Evolutionary conservation across 148 eudicot species (phyloP).

Genomic region (Chenopodium berlandieri): DNA sequence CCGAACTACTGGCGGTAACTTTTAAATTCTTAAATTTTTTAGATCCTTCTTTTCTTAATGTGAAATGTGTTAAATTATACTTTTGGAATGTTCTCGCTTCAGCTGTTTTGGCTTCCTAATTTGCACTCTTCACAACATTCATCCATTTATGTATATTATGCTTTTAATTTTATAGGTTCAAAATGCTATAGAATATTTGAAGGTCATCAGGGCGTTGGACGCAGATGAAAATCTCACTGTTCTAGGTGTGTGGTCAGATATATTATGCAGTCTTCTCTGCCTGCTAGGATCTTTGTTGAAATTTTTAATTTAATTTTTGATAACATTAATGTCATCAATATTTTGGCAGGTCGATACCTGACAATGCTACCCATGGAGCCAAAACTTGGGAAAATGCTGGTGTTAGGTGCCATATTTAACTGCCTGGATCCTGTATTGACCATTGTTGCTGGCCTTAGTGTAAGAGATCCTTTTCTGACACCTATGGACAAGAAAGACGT

Average conservation of each 20-base stretch:
- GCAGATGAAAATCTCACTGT: slow-evolving; percentile 73
- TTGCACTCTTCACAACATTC: background rate
- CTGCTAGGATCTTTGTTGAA: background rate
- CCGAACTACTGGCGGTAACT: slow-evolving; percentile 77
- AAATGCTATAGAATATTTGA: slow-evolving; percentile 91
- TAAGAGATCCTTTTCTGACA: slow-evolving; percentile 89
- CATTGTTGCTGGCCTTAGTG: slow-evolving; percentile 90
- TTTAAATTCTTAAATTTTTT: background rate
- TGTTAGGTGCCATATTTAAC: slow-evolving; percentile 73
- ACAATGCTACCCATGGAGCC: slow-evolving; percentile 89
- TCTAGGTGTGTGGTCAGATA: slow-evolving; percentile 45
- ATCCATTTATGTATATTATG: background rate
- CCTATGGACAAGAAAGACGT: slow-evolving; percentile 97
- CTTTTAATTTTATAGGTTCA: slow-evolving; percentile 59
- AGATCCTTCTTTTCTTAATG: background rate
- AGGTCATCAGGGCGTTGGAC: slow-evolving; percentile 89
- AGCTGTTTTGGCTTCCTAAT: background rate
- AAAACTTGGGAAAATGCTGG: slow-evolving; percentile 91
- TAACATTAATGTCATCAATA: background rate
- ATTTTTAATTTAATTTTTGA: background rate
- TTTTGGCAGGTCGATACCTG: slow-evolving; percentile 72
- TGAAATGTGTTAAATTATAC: slow-evolving; percentile 1
- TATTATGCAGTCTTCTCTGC: background rate
- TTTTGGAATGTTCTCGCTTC: background rate
- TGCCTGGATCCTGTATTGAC: slow-evolving; percentile 92